phyloP scores from a whole-genome alignment of 441 rosid genomes.

The Lepidium campestre region DNA sequence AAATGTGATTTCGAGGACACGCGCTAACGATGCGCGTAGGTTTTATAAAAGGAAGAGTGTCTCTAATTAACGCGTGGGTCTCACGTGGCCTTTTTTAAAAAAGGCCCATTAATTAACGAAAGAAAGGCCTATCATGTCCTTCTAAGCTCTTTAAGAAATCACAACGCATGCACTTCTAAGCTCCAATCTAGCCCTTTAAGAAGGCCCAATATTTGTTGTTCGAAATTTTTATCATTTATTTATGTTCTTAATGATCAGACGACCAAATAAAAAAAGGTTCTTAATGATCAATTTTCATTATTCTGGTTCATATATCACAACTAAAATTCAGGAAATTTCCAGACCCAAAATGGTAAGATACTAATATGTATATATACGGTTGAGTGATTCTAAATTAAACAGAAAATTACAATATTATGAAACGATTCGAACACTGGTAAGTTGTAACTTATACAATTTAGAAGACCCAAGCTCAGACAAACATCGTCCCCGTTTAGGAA shows the following conservation, averaged over 20 bases:
- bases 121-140: too few relatives aligned
- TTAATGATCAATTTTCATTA: not conserved
- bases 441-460: not conserved
- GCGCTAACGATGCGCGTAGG: too few relatives aligned
- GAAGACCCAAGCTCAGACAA: not conserved
- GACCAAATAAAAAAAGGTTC: too few relatives aligned
- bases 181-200: too few relatives aligned
- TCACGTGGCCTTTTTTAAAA: too few relatives aligned
- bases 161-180: too few relatives aligned
- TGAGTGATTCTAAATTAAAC: not conserved
- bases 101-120: too few relatives aligned
- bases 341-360: not conserved
- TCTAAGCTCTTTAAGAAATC: too few relatives aligned
- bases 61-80: too few relatives aligned
- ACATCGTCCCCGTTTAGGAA: slow-evolving; percentile 4
- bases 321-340: not conserved
- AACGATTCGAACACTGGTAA: not conserved
- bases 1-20: too few relatives aligned
- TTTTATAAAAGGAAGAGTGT: too few relatives aligned
- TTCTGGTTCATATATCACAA: not conserved
- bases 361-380: not conserved
- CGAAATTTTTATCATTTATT: not conserved
- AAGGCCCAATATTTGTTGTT: too few relatives aligned
- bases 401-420: slow-evolving; percentile 7
- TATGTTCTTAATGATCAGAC: not conserved